Evolutionary conservation across 805 yeast species (phyloP), one percentile per base, ranked within the genome.

Genomic region (Millerago galiae): DNA sequence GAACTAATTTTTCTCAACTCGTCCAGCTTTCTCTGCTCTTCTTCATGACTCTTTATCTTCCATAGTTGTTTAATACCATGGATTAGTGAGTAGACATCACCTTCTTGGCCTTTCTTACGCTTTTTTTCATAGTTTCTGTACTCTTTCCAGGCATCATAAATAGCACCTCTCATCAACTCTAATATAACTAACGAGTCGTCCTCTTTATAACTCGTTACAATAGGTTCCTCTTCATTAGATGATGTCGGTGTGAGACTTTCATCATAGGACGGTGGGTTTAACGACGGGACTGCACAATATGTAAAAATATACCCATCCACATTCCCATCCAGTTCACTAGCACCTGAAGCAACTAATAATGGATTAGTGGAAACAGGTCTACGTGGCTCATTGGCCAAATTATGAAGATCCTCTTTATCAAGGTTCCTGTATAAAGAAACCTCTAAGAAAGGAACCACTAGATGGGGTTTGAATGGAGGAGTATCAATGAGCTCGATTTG

Each of bases 111-210:
- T 34, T 66, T 65, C 38, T 77, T 72, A 83, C 87, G 79, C 28
- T 67, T 66, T 18, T 61, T 64, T 47, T 73, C 72, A 54, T 76
- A 83, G 9, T 68, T 66, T 41, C 73, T 59, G 53, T 71, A 83
- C 53, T 82, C 89, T 28, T 65, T 69, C 93, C 93, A 83, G 1
- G 90, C 91, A 47, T 83, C 88, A 11, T 70, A 68, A 16, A 83
- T 67, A 1, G 85, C 75, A 5, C 67, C 69, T 49, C 78, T 71
- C 44, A 83, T 74, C 1, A 70, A 63, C 24, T 74, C 60, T 28
- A 68, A 41, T 3, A 64, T 41, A 2, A 39, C 34, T 6, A 59
- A 31, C 1, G 61, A 46, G 13, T 50, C 51, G 4, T 51, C 54
- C 13, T 14, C 42, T 25, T 17, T 37, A 34, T 34, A 29, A 21